Evolutionary conservation across 2,329 filamentous ascomycete genomes (phyloP).

Genomic region (Fusarium sp.): DNA sequence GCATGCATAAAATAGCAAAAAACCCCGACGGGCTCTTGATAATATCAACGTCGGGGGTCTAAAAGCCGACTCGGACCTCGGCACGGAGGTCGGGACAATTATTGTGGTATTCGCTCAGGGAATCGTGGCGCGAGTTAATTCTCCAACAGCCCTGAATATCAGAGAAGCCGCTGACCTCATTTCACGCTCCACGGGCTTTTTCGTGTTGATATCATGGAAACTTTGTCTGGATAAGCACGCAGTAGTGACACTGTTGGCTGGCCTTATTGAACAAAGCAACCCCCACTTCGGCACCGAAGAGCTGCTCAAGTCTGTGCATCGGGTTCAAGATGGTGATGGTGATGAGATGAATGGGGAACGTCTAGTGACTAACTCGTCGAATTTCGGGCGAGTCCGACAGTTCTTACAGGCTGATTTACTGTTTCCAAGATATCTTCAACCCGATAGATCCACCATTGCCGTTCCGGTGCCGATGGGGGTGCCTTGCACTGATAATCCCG

Average conservation of each 20-base stretch:
- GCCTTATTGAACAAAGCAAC: not conserved
- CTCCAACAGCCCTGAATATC: not conserved
- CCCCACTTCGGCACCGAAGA: conserved; percentile 37
- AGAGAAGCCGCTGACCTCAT: conserved; percentile 20
- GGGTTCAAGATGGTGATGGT: not conserved
- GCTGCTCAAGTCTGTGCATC: conserved; percentile 20
- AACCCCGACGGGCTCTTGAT: conserved; percentile 17
- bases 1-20: not conserved
- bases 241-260: not conserved
- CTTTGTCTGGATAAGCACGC: not conserved
- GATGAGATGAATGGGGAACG: conserved; percentile 19
- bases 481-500: conserved; percentile 23
- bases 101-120: too few relatives aligned
- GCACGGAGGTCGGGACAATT: conserved; percentile 37
- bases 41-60: conserved; percentile 27
- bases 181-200: not conserved
- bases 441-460: conserved; percentile 5
- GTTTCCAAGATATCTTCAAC: not conserved
- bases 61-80: conserved; percentile 31
- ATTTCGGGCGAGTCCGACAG: conserved; percentile 9
- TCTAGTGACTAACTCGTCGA: not conserved
- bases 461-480: conserved; percentile 32
- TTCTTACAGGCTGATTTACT: not conserved
- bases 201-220: not conserved
- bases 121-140: not conserved